phyloP scores from a whole-genome alignment of 2,329 filamentous ascomycete genomes.

The Alternaria atra region DNA sequence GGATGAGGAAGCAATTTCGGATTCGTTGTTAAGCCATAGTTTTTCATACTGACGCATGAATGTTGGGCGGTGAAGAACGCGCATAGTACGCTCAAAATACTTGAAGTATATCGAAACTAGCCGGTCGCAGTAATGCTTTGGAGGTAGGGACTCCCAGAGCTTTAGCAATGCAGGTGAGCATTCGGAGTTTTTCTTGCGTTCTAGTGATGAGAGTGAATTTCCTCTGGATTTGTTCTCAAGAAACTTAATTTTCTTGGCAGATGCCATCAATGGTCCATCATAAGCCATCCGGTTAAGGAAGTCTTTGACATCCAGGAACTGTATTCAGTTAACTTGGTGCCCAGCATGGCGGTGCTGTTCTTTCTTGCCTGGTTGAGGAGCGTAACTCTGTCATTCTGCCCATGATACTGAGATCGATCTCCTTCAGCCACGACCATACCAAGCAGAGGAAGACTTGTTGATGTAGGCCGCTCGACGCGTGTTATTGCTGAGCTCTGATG shows the following conservation, averaged over 20 bases:
- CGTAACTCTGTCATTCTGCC: conserved; percentile 31
- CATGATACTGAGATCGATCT: conserved; percentile 26
- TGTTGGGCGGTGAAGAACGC: conserved; percentile 35
- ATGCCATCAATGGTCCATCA: conserved; percentile 24
- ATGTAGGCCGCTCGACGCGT: not conserved
- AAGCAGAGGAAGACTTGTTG: conserved; percentile 12
- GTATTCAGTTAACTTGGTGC: conserved; percentile 7
- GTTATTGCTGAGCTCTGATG: not conserved
- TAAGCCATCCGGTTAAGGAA: conserved; percentile 24
- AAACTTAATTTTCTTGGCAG: conserved; percentile 28
- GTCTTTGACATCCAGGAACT: conserved; percentile 29
- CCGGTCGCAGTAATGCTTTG: conserved; percentile 32
- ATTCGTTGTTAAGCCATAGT: conserved; percentile 27
- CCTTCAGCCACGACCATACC: conserved; percentile 33
- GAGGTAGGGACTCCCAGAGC: conserved; percentile 28
- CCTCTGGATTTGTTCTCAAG: conserved; percentile 24
- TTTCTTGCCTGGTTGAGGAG: conserved; percentile 33
- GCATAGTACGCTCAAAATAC: conserved; percentile 36
- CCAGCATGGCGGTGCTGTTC: not conserved
- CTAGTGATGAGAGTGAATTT: conserved; percentile 19
- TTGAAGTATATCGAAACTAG: conserved; percentile 30
- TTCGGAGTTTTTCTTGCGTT: conserved; percentile 9
- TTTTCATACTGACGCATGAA: conserved; percentile 35
- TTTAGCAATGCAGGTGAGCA: conserved; percentile 29
- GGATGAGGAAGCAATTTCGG: conserved; percentile 19